These are phyloP conservation scores for Amauroascus niger DNA, from an alignment of 2,329 filamentous ascomycete genomes.

Conservation along the genomic window DNA sequence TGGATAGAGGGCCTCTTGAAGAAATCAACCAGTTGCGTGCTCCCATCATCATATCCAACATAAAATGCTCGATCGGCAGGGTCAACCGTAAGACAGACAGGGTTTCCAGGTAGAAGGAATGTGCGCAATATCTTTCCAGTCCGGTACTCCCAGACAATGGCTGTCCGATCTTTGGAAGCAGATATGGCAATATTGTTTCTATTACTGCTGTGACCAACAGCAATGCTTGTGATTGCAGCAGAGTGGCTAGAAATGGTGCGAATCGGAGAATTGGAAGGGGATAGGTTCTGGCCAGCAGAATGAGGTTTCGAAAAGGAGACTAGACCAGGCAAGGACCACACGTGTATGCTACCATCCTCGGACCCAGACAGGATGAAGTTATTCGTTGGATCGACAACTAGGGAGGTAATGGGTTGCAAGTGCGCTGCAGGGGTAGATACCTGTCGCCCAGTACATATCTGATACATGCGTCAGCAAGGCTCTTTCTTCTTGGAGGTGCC, in stretches of 20 bases:
- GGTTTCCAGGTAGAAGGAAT: slow-evolving; percentile 64
- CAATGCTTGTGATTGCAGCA: slow-evolving; percentile 41
- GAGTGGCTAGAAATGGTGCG: slow-evolving; percentile 65
- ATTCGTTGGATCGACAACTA: slow-evolving; percentile 59
- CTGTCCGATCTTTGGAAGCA: slow-evolving; percentile 74
- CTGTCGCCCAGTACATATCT: slow-evolving; percentile 39
- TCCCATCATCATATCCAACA: slow-evolving; percentile 68
- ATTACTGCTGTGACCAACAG: slow-evolving; percentile 56
- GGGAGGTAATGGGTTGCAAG: slow-evolving; percentile 54
- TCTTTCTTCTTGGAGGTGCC: neutral
- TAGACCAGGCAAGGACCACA: slow-evolving; percentile 75
- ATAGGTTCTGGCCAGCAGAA: slow-evolving; percentile 33
- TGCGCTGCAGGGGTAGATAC: slow-evolving; percentile 37
- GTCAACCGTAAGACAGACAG: slow-evolving; percentile 66
- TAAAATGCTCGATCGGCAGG: slow-evolving; percentile 76
- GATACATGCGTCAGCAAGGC: slow-evolving; percentile 9
- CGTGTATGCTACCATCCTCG: slow-evolving; percentile 73
- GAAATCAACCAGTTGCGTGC: slow-evolving; percentile 70
- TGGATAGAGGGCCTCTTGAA: slow-evolving; percentile 43
- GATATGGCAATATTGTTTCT: slow-evolving; percentile 77
- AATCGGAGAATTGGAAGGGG: slow-evolving; percentile 54
- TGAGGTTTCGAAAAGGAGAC: slow-evolving; percentile 50
- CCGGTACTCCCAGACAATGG: slow-evolving; percentile 86
- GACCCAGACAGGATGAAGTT: slow-evolving; percentile 41
- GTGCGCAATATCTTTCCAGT: slow-evolving; percentile 69